These are phyloP conservation scores for Uncinocarpus reesii DNA, from an alignment of 2,329 filamentous ascomycete species.

Conservation along the genomic window DNA sequence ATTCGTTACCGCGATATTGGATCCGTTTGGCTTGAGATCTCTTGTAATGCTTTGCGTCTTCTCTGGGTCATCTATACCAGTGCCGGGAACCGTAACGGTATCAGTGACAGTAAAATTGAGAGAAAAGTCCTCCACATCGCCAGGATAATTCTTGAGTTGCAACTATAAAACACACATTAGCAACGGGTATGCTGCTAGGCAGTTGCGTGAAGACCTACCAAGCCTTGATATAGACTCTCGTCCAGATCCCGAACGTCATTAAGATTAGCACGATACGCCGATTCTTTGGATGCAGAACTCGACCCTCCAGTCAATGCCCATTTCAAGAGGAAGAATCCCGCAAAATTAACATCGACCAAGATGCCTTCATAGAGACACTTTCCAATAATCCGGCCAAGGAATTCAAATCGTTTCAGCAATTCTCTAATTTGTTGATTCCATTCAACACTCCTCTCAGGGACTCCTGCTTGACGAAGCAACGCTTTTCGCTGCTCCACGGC, in stretches of 20 bases:
- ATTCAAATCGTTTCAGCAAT: constrained; percentile 70
- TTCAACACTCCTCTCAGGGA: constrained; percentile 45
- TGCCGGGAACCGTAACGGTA: constrained; percentile 44
- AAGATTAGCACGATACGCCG: constrained; percentile 76
- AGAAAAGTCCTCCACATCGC: constrained; percentile 67
- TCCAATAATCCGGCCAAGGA: constrained; percentile 81
- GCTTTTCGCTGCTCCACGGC: constrained; percentile 60
- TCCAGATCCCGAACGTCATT: constrained; percentile 92
- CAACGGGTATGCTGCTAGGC: background rate
- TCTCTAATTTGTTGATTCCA: constrained; percentile 50
- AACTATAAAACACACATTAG: constrained; percentile 27
- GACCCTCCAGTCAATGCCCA: constrained; percentile 69
- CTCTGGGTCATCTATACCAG: constrained; percentile 29
- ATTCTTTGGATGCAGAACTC: constrained; percentile 54
- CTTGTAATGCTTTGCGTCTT: constrained; percentile 45
- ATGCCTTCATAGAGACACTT: constrained; percentile 98
- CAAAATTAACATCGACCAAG: constrained; percentile 83
- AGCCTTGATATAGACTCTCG: constrained; percentile 77
- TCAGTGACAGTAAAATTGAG: constrained; percentile 88
- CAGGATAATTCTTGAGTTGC: constrained; percentile 72
- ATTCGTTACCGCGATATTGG: constrained; percentile 71
- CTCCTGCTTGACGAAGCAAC: constrained; percentile 43
- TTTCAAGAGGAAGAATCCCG: constrained; percentile 89
- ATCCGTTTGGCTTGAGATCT: constrained; percentile 66
- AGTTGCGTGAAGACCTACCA: constrained; percentile 39